Percentiles rank a stretch among this genome's conserved stretches.
Evolutionary conservation across 2,329 filamentous ascomycete genomes (phyloP).

Genomic region (Colletotrichum costaricense): DNA sequence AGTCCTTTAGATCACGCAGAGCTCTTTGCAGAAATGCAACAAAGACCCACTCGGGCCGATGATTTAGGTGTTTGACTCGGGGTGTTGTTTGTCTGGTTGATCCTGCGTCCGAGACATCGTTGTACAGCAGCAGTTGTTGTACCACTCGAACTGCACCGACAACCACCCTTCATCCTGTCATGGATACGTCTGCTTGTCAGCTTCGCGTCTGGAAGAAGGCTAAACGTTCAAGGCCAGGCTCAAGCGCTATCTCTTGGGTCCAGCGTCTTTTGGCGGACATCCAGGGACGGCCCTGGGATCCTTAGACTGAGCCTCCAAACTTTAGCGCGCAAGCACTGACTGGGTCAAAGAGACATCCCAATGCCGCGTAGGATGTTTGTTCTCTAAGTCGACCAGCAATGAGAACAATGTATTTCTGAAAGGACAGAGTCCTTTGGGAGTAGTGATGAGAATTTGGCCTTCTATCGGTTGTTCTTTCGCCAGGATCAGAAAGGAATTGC

Average conservation of each 20-base stretch:
- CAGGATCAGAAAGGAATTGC: background rate
- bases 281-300: conserved; percentile 10
- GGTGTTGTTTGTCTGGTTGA: background rate
- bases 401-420: too few relatives aligned
- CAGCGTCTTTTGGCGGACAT: background rate
- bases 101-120: background rate
- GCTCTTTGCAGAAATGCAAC: background rate
- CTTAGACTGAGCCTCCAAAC: background rate
- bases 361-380: background rate
- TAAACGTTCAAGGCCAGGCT: background rate
- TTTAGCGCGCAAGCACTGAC: background rate
- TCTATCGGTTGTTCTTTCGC: background rate
- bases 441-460: background rate
- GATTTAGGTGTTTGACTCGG: background rate
- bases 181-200: conserved; percentile 19
- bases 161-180: background rate
- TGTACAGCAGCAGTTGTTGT: conserved; percentile 1
- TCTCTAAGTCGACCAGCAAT: background rate
- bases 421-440: background rate
- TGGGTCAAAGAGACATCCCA: background rate
- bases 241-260: background rate
- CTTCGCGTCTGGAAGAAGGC: background rate
- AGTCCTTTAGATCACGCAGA: too few relatives aligned
- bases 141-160: background rate
- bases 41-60: background rate